Evolutionary conservation across 768 basidiomycete species (phyloP).

Genomic region (Coprinellus micaceus): DNA sequence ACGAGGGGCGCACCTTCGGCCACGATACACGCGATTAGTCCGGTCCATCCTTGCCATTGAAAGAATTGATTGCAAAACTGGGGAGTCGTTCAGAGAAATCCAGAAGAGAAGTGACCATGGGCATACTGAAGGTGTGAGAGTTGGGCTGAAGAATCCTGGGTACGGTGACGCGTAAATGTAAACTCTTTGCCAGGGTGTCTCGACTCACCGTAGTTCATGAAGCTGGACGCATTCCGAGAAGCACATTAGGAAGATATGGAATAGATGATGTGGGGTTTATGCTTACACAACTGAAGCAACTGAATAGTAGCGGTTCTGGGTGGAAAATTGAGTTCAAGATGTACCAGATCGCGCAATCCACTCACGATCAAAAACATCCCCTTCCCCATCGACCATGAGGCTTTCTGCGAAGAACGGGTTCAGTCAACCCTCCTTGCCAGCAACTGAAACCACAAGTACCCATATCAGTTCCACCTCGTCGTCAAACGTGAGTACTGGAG

Average conservation of each 20-base stretch:
- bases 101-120: neutral
- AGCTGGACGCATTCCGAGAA: conserved; percentile 27
- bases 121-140: conserved; percentile 37
- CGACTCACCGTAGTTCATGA: conserved; percentile 51
- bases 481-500: conserved; percentile 46
- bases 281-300: conserved; percentile 45
- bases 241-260: neutral
- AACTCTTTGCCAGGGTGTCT: neutral
- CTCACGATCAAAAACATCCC: conserved; percentile 50
- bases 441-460: conserved; percentile 28
- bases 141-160: conserved; percentile 36
- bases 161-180: neutral
- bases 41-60: conserved; percentile 61
- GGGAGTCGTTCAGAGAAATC: neutral
- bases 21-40: conserved; percentile 48
- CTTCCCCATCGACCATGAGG: conserved; percentile 56
- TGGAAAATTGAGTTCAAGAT: neutral
- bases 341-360: neutral
- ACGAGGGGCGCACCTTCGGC: conserved; percentile 44
- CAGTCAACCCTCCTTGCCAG: neutral
- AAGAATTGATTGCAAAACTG: conserved; percentile 38
- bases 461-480: conserved; percentile 57
- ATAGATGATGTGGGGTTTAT: no score
- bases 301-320: conserved; percentile 58
- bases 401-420: conserved; percentile 31